phyloP scores from a whole-genome alignment of 257 asterid species.

The Anisodus tanguticus region DNA sequence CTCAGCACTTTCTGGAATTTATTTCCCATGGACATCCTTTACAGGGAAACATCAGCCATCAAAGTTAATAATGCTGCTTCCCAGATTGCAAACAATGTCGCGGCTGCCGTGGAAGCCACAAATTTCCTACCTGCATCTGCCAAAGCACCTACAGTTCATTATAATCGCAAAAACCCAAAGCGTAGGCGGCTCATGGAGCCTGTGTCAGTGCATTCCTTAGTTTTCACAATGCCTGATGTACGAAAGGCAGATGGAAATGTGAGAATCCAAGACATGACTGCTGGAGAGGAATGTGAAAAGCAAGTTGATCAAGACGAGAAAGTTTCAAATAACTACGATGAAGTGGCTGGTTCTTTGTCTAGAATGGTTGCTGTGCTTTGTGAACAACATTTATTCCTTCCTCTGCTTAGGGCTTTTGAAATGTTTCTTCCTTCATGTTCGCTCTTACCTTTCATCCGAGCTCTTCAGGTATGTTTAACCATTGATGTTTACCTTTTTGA shows the following conservation, averaged over 20 bases:
- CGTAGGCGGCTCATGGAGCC: slow-evolving; percentile 86
- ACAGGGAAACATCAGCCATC: slow-evolving; percentile 97
- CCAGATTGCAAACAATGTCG: slow-evolving; percentile 85
- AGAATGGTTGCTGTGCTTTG: slow-evolving; percentile 93
- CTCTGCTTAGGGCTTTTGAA: slow-evolving; percentile 92
- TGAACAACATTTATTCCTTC: slow-evolving; percentile 86
- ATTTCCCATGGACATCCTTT: slow-evolving; percentile 37
- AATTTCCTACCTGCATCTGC: slow-evolving; percentile 77
- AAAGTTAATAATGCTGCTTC: slow-evolving; percentile 92
- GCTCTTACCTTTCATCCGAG: slow-evolving; percentile 87
- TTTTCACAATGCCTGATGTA: slow-evolving; percentile 50
- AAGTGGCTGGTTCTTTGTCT: slow-evolving; percentile 70
- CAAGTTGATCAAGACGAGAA: slow-evolving; percentile 50
- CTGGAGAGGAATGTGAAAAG: slow-evolving; percentile 57
- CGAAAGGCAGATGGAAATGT: slow-evolving; percentile 52
- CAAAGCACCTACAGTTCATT: slow-evolving; percentile 69
- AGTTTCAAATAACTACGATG: slow-evolving; percentile 54
- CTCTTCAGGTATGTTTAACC: slow-evolving; percentile 83
- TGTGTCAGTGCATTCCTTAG: slow-evolving; percentile 44
- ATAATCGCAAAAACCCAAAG: slow-evolving; percentile 80
- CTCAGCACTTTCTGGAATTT: slow-evolving; percentile 20
- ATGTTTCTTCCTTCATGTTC: slow-evolving; percentile 98
- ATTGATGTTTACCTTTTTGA: background rate
- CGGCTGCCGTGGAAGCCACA: slow-evolving; percentile 90
- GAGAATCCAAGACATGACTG: slow-evolving; percentile 48